Evolutionary conservation across 805 yeast species (phyloP), one percentile per base, ranked within the genome.

Genomic region (Maudiozyma bulderi): DNA sequence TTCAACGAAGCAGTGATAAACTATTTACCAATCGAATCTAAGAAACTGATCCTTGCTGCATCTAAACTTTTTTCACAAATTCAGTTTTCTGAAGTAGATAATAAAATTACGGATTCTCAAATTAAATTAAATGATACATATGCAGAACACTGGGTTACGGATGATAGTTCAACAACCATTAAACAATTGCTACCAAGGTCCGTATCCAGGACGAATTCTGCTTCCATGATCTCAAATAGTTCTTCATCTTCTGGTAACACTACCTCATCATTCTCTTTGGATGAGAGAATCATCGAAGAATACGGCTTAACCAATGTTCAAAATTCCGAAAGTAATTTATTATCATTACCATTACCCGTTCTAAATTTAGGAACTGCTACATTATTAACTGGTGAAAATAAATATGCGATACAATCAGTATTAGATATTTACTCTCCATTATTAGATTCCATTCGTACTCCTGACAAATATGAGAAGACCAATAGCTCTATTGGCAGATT

Each of bases 1-100:
- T 82, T 86, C 59, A 86, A 85, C 62, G 95, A 86, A 64, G 88
- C 82, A 11, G 73, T 81, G n/a, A 71, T 78, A n/a, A 59, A 64
- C 10, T 71, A 64, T 50, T 67, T 84, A 47, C 95, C 93, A 0
- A 65, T 81, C 20, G 91, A 85, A 54, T 72, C 85, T 3, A 77
- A 78, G 65, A 73, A 68, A 50, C 64, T 86, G 51, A 70, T 84
- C 32, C 87, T 81, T 50, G 65, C 78, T 1, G 81, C 85, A 1
- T 80, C 90, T 0, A 76, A 68, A 56, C 65, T 86, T 44, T 74
- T 48, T 28, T 34, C 45, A 5, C 43, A 44, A 10, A 38, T 49
- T 11, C 82, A 30, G 74, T 78, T 45, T 14, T 14, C 32, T 10
- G n/a, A 31, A 26, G 8, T 3, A 9, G 40, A 42, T 32, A 29